Percentiles rank a stretch among this genome's conserved stretches.
phyloP scores from a whole-genome alignment of 2,329 filamentous ascomycete genomes.

The Aschersonia sp. region DNA sequence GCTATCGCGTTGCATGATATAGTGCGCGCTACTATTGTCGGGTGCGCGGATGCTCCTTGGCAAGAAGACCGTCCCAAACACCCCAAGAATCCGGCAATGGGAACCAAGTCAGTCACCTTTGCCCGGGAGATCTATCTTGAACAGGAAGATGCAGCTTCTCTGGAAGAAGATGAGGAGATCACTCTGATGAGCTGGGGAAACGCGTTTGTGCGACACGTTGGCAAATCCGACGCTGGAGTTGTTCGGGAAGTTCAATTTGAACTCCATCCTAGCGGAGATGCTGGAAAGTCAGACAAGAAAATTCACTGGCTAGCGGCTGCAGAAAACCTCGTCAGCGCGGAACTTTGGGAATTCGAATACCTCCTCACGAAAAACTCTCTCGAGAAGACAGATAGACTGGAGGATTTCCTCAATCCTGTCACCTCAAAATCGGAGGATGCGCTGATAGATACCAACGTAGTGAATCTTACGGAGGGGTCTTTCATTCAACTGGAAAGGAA shows the following conservation, averaged over 20 bases:
- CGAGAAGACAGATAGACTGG: neutral
- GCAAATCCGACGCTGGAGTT: neutral
- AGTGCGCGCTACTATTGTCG: neutral
- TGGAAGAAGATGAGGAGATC: neutral
- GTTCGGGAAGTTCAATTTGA: neutral
- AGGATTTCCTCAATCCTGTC: neutral
- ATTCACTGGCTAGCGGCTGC: slow-evolving; percentile 1
- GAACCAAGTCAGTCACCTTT: slow-evolving; percentile 1
- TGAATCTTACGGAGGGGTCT: neutral
- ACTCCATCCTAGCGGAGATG: neutral
- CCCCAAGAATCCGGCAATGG: neutral
- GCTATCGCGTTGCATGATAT: slow-evolving; percentile 34
- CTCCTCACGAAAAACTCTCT: slow-evolving; percentile 1
- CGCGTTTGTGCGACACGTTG: neutral
- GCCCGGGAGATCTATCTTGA: neutral
- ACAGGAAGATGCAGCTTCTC: neutral
- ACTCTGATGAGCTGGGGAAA: neutral
- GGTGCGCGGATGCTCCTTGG: neutral
- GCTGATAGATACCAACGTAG: neutral
- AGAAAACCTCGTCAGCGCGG: neutral
- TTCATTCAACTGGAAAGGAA: slow-evolving; percentile 1
- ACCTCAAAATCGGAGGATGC: neutral
- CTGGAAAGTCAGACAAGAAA: neutral
- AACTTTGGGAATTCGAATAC: slow-evolving; percentile 1
- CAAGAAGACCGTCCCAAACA: neutral